A percentile compares a stretch with the other conserved stretches of the same genome.
phyloP scores from a whole-genome alignment of 208 protist genomes.

The Acanthamoeba quina region DNA sequence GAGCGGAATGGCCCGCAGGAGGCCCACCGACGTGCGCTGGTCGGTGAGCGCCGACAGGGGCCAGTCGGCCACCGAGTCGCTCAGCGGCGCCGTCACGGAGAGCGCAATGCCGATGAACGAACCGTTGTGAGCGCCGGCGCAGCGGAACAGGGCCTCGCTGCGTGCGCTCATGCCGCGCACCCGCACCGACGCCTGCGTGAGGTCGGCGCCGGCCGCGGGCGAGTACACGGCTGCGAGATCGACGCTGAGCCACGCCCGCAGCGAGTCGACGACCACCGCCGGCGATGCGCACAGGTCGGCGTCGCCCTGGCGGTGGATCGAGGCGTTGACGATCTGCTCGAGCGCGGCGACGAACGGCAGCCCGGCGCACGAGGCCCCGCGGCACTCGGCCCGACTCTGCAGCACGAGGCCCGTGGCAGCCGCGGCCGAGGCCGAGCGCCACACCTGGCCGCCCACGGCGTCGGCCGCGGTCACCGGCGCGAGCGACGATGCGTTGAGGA shows the following conservation, averaged over 20 bases:
- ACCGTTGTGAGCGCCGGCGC: not conserved
- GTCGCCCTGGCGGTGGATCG: not conserved
- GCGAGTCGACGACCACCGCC: not conserved
- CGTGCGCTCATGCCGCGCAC: constrained; percentile 4
- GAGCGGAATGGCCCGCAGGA: constrained; percentile 18
- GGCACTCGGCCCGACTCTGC: not conserved
- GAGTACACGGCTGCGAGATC: not conserved
- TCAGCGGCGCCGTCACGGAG: not conserved
- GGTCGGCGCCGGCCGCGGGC: not conserved
- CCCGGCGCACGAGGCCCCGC: not conserved
- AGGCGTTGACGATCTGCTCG: not conserved
- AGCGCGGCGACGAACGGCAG: not conserved
- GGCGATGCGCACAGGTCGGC: not conserved
- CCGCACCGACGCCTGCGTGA: not conserved
- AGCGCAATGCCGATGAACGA: constrained; percentile 12
- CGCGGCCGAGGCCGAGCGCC: not conserved
- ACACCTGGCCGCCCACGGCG: not conserved
- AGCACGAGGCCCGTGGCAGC: not conserved
- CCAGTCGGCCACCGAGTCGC: not conserved
- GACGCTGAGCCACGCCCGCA: not conserved
- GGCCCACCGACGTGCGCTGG: not conserved
- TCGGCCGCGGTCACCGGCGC: not conserved
- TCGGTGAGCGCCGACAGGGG: not conserved
- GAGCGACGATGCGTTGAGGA: not conserved
- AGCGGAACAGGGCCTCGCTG: constrained; percentile 53